Percentiles rank a stretch among this genome's conserved stretches.
These are phyloP conservation scores for Aspergillus vadensis DNA, from an alignment of 2,329 filamentous ascomycete species.

Conservation along the genomic window DNA sequence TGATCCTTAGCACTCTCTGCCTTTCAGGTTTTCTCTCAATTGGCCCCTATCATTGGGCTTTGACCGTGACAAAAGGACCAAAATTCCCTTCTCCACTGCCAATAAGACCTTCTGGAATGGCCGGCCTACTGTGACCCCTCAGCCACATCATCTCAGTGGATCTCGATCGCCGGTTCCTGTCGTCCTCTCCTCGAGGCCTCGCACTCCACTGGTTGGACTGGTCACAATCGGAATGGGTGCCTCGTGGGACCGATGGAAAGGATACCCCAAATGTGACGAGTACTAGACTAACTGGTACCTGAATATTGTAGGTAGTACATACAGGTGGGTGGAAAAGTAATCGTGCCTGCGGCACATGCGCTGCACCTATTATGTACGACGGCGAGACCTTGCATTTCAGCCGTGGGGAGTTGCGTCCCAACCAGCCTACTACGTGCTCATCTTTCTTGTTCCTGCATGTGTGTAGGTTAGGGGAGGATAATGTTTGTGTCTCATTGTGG, in stretches of 20 bases:
- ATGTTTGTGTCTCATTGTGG: not conserved
- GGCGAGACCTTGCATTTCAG: slow-evolving; percentile 22
- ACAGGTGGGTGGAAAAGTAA: slow-evolving; percentile 12
- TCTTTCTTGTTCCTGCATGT: slow-evolving; percentile 2
- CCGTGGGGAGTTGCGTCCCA: slow-evolving; percentile 1
- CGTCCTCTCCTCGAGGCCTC: slow-evolving; percentile 8
- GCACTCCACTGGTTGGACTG: slow-evolving; percentile 23
- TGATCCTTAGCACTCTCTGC: slow-evolving; percentile 15
- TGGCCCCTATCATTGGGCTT: slow-evolving; percentile 22
- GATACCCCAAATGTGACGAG: slow-evolving; percentile 17
- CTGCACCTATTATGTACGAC: slow-evolving; percentile 18
- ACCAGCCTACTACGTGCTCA: slow-evolving; percentile 5
- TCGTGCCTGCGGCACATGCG: slow-evolving; percentile 11
- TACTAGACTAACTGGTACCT: no score
- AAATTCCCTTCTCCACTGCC: slow-evolving; percentile 16
- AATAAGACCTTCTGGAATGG: slow-evolving; percentile 19
- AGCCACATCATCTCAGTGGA: slow-evolving; percentile 13
- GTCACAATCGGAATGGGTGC: slow-evolving; percentile 20
- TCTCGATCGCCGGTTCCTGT: slow-evolving; percentile 17
- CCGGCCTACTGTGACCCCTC: slow-evolving; percentile 12
- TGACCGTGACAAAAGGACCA: not conserved
- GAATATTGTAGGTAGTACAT: not conserved
- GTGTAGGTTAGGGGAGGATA: not conserved
- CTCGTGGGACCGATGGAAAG: slow-evolving; percentile 18
- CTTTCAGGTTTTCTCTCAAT: not conserved